phyloP scores from a whole-genome alignment of 1,284 basidiomycete genomes.

The Pseudomicrostroma phylloplanum region DNA sequence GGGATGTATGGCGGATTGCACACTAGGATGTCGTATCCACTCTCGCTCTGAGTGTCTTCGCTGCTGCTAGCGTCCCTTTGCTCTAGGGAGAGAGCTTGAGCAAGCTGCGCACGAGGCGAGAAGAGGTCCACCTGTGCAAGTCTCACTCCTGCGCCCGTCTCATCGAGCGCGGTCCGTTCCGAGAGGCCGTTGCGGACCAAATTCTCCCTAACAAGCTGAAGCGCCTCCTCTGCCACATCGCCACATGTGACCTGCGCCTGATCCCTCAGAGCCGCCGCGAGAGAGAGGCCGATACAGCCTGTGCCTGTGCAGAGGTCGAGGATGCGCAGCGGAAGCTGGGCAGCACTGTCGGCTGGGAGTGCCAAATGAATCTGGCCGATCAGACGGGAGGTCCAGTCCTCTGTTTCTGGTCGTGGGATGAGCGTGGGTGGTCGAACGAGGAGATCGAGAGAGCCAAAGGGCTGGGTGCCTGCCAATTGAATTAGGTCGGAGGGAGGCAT shows the following conservation, averaged over 20 bases:
- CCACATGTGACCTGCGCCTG: not conserved
- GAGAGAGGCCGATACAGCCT: slow-evolving; percentile 1
- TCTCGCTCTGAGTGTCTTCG: not conserved
- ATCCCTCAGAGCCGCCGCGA: not conserved
- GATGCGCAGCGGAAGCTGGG: not conserved
- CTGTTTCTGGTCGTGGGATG: slow-evolving; percentile 17
- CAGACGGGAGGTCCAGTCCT: slow-evolving; percentile 7
- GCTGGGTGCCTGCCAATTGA: slow-evolving; percentile 1
- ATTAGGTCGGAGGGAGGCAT: too few relatives aligned
- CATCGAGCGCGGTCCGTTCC: not conserved
- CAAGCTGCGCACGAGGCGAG: not conserved
- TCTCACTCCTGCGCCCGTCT: not conserved
- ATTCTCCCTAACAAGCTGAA: slow-evolving; percentile 7
- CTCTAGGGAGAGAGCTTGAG: too few relatives aligned
- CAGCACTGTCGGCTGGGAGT: not conserved
- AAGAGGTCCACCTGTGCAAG: slow-evolving; percentile 6
- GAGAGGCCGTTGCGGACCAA: not conserved
- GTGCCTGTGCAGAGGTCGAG: slow-evolving; percentile 15
- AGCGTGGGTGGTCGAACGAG: slow-evolving; percentile 4
- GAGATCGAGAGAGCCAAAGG: not conserved
- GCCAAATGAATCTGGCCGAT: slow-evolving; percentile 1
- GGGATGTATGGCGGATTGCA: slow-evolving; percentile 93
- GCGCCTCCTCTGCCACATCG: not conserved
- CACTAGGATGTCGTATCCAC: slow-evolving; percentile 67
- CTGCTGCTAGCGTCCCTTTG: not conserved